phyloP scores from a whole-genome alignment of 257 asterid species.

The Ophiorrhiza pumila region DNA sequence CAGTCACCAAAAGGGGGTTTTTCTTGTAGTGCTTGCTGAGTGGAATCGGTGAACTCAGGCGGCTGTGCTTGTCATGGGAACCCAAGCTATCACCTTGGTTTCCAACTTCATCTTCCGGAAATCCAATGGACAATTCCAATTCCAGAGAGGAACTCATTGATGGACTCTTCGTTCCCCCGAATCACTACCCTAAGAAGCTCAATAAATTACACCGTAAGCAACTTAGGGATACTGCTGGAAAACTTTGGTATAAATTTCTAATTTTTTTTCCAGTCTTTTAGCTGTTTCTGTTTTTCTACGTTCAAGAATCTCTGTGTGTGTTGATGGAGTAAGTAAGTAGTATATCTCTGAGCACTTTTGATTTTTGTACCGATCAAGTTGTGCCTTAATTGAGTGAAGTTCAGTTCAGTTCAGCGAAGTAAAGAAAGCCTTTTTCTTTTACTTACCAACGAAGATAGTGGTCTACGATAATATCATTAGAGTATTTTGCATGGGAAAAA shows the following conservation, averaged over 20 bases:
- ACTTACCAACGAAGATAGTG: too few relatives aligned
- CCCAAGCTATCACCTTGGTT: slow-evolving; percentile 47
- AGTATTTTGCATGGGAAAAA: too few relatives aligned
- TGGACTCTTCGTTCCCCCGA: slow-evolving; percentile 86
- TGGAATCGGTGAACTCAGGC: too few relatives aligned
- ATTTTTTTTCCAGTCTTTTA: background rate
- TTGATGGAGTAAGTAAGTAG: too few relatives aligned
- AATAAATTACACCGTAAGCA: slow-evolving; percentile 62
- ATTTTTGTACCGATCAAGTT: background rate
- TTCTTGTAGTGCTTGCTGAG: too few relatives aligned
- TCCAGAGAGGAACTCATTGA: slow-evolving; percentile 62
- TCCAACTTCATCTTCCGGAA: slow-evolving; percentile 12
- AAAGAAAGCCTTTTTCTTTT: too few relatives aligned
- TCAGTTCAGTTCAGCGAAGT: too few relatives aligned
- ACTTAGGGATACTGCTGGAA: slow-evolving; percentile 86
- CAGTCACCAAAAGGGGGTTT: too few relatives aligned
- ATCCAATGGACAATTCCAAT: slow-evolving; percentile 17
- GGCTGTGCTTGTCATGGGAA: slow-evolving; percentile 64
- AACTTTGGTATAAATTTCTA: slow-evolving; percentile 45
- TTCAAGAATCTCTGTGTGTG: too few relatives aligned
- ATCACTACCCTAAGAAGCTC: slow-evolving; percentile 54
- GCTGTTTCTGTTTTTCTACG: too few relatives aligned
- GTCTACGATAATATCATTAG: too few relatives aligned
- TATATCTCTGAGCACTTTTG: background rate
- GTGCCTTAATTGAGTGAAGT: too few relatives aligned